Percentiles rank a stretch among this genome's conserved stretches.
phyloP scores from a whole-genome alignment of 2,329 filamentous ascomycete genomes.

The Arthrobotrys entomopaga region DNA sequence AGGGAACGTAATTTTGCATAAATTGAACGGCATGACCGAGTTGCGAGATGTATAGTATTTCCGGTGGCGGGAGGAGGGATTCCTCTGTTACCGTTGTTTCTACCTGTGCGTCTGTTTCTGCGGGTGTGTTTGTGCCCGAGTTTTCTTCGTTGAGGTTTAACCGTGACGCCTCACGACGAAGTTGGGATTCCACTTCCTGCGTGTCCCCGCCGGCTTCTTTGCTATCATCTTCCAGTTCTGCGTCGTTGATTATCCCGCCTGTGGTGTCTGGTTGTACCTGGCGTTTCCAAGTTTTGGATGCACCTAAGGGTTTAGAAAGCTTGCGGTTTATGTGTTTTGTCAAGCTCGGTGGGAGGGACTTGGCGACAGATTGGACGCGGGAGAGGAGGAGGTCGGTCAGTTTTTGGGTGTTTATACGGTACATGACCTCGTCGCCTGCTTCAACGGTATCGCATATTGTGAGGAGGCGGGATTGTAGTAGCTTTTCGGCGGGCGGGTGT shows the following conservation, averaged over 20 bases:
- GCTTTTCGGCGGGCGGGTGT: conserved; percentile 61
- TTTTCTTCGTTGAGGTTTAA: conserved; percentile 48
- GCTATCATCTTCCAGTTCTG: conserved; percentile 37
- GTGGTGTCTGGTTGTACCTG: conserved; percentile 7
- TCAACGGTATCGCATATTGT: conserved; percentile 83
- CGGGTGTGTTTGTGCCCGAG: conserved; percentile 18
- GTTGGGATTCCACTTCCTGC: conserved; percentile 65
- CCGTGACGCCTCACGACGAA: conserved; percentile 45
- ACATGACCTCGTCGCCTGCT: conserved; percentile 85
- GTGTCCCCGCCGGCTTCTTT: conserved; percentile 61
- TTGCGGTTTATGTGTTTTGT: conserved; percentile 36
- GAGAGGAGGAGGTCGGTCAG: conserved; percentile 64
- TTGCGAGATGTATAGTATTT: conserved; percentile 35
- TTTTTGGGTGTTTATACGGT: conserved; percentile 78
- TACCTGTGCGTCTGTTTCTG: not conserved
- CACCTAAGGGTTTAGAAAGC: conserved; percentile 59
- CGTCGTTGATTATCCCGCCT: conserved; percentile 35
- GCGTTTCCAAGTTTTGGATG: conserved; percentile 33
- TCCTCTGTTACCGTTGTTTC: conserved; percentile 2
- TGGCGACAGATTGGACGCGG: conserved; percentile 45
- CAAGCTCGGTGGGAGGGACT: conserved; percentile 30
- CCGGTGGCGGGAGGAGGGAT: conserved; percentile 29
- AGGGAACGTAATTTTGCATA: conserved; percentile 43
- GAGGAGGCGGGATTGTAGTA: conserved; percentile 74
- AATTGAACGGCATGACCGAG: conserved; percentile 41